Evolutionary conservation across 768 basidiomycete species (phyloP), one percentile per base, ranked within the genome.

Genomic region (Dioszegia hungarica): DNA sequence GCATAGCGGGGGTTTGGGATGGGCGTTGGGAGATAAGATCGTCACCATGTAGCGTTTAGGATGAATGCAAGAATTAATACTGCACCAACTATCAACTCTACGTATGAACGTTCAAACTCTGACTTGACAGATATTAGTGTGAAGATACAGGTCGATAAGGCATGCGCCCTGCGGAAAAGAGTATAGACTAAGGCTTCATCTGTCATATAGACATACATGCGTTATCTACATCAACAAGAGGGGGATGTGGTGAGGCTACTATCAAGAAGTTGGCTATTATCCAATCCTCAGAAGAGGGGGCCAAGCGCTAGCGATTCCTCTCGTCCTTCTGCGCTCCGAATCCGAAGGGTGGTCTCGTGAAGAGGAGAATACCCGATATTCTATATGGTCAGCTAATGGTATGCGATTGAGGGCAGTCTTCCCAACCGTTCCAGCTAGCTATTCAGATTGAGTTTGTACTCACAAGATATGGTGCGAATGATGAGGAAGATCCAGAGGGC

Each of bases 211-310:
- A n/a, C n/a, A n/a, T n/a, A n/a, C n/a, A n/a, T n/a, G n/a, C n/a
- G n/a, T n/a, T n/a, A n/a, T n/a, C n/a, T n/a, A n/a, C n/a, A n/a
- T n/a, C n/a, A n/a, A n/a, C n/a, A n/a, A n/a, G n/a, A n/a, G n/a
- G n/a, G n/a, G n/a, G 9, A 64, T 71, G 70, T 71, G 60, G 70
- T 62, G 66, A 68, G 70, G 70, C 67, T 71, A 71, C 70, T 71
- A 71, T 71, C 70, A 71, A 71, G 70, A 68, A 61, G 63, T 62
- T 67, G 70, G 67, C 67, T 71, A 71, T 67, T 63, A 64, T 38
- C 14, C 36, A 28, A 34, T 38, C 59, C 49, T 28, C 14, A 40
- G 44, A 48, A 17, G 38, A 47, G 51, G 49, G 58, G 66, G 67
- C 70, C 70, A 68, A 62, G 58, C 59, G 70, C 70, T 71, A 71